Conservation (phyloP, 352 stramenopile genomes). For the Nothophytophthora sp. region DNA sequence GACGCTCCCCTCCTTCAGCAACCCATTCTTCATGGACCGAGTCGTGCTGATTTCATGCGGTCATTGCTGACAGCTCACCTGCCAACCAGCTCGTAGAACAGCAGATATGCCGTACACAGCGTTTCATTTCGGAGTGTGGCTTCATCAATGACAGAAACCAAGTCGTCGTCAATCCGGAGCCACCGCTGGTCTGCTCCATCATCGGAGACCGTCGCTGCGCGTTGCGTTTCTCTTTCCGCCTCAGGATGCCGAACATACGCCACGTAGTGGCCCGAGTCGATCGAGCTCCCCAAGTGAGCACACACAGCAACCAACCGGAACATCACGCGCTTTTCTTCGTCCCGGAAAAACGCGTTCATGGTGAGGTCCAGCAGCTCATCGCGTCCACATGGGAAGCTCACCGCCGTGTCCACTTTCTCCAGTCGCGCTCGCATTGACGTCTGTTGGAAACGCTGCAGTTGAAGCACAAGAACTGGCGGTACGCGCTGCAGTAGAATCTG, state of each 20-base stretch:
- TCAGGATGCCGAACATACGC: slow-evolving; percentile 44
- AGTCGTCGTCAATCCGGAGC: slow-evolving; percentile 76
- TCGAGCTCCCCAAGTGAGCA: slow-evolving; percentile 60
- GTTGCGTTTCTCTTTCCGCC: too few species aligned
- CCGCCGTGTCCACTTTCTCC: slow-evolving; percentile 35
- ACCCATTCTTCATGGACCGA: too few species aligned
- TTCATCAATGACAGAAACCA: slow-evolving; percentile 51
- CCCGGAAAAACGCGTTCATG: slow-evolving; percentile 51
- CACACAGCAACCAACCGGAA: slow-evolving; percentile 67
- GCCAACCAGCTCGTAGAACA: slow-evolving; percentile 61
- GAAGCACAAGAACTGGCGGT: slow-evolving; percentile 54
- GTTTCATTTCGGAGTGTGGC: slow-evolving; percentile 49
- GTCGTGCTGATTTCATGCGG: too few species aligned
- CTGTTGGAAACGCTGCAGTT: slow-evolving; percentile 76
- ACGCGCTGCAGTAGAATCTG: slow-evolving; percentile 73
- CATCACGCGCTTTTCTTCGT: slow-evolving; percentile 23
- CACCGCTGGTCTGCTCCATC: slow-evolving; percentile 30
- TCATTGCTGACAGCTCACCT: slow-evolving; percentile 8
- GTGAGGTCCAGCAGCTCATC: slow-evolving; percentile 58
- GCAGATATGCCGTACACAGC: slow-evolving; percentile 60
- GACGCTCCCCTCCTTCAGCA: too few species aligned
- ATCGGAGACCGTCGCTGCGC: too few species aligned
- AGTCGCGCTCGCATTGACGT: slow-evolving; percentile 22
- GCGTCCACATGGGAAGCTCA: slow-evolving; percentile 41
- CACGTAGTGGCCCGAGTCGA: slow-evolving; percentile 79